Percentiles rank a stretch among this genome's conserved stretches.
phyloP scores from a whole-genome alignment of 768 basidiomycete species.

The Omphalotus guepiniiformis region DNA sequence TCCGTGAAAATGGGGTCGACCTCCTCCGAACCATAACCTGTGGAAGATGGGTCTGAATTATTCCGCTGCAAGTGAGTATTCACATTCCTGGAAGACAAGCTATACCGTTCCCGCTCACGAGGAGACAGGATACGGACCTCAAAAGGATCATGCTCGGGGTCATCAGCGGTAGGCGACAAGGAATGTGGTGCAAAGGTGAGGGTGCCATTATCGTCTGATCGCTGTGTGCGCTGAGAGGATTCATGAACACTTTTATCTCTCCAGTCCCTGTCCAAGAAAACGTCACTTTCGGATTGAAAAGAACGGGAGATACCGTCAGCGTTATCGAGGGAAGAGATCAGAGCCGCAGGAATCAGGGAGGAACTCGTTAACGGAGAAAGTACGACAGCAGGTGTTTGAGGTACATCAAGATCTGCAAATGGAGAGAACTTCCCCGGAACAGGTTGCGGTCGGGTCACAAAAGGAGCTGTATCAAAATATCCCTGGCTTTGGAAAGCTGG shows the following conservation, averaged over 20 bases:
- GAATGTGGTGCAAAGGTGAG: not conserved
- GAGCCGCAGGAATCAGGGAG: slow-evolving; percentile 51
- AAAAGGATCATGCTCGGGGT: slow-evolving; percentile 42
- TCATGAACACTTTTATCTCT: slow-evolving; percentile 19
- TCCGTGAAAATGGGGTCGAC: slow-evolving; percentile 22
- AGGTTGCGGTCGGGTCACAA: slow-evolving; percentile 30
- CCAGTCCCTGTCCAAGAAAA: slow-evolving; percentile 51
- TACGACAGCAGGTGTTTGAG: slow-evolving; percentile 22
- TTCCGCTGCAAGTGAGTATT: slow-evolving; percentile 29
- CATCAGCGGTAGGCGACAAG: slow-evolving; percentile 15
- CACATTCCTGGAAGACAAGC: slow-evolving; percentile 19
- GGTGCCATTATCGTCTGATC: not conserved
- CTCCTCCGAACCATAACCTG: slow-evolving; percentile 7
- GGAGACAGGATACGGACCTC: slow-evolving; percentile 35
- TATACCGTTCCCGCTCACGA: slow-evolving; percentile 23
- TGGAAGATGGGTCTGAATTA: slow-evolving; percentile 29
- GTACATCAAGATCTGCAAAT: slow-evolving; percentile 42
- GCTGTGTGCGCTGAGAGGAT: slow-evolving; percentile 3
- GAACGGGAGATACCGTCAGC: slow-evolving; percentile 36
- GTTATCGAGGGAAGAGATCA: slow-evolving; percentile 51
- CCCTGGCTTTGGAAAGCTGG: slow-evolving; percentile 23
- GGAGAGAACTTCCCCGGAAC: slow-evolving; percentile 43
- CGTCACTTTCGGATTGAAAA: slow-evolving; percentile 51
- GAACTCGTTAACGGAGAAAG: slow-evolving; percentile 37
- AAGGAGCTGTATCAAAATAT: slow-evolving; percentile 24